Conservation (phyloP, 2,329 filamentous ascomycete species). For the Coleophoma crateriformis region DNA sequence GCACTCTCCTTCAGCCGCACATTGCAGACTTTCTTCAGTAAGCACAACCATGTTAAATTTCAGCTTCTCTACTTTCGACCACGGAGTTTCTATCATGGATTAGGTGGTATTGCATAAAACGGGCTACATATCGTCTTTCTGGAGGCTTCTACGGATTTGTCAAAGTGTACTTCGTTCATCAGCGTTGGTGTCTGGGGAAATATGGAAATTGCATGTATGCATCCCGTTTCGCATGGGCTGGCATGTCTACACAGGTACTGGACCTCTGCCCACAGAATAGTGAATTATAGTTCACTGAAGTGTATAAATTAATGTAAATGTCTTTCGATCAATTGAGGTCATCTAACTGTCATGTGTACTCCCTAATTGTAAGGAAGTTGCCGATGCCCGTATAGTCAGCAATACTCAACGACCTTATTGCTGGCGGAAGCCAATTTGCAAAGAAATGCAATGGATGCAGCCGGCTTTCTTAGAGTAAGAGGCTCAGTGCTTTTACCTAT, state of each 20-base stretch:
- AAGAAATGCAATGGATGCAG: too few species aligned
- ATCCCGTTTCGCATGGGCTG: background rate
- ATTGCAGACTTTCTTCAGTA: background rate
- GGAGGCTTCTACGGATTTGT: background rate
- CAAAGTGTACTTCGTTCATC: background rate
- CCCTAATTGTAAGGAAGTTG: too few species aligned
- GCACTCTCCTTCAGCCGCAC: background rate
- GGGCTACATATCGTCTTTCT: background rate
- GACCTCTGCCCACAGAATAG: too few species aligned
- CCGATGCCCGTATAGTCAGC: too few species aligned
- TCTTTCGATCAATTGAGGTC: too few species aligned
- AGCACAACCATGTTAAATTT: background rate
- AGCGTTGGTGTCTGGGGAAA: background rate
- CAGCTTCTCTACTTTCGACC: background rate
- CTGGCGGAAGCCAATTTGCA: too few species aligned
- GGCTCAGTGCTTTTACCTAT: too few species aligned
- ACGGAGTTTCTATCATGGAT: background rate
- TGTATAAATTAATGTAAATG: too few species aligned
- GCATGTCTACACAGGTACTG: background rate
- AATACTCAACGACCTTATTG: too few species aligned
- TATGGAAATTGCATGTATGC: background rate
- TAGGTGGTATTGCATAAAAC: background rate
- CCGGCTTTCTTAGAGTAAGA: too few species aligned
- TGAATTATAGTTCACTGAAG: too few species aligned
- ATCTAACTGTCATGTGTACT: too few species aligned